Percentiles rank a stretch among this genome's conserved stretches.
phyloP scores from a whole-genome alignment of 208 protist genomes.

The Leishmania mexicana region DNA sequence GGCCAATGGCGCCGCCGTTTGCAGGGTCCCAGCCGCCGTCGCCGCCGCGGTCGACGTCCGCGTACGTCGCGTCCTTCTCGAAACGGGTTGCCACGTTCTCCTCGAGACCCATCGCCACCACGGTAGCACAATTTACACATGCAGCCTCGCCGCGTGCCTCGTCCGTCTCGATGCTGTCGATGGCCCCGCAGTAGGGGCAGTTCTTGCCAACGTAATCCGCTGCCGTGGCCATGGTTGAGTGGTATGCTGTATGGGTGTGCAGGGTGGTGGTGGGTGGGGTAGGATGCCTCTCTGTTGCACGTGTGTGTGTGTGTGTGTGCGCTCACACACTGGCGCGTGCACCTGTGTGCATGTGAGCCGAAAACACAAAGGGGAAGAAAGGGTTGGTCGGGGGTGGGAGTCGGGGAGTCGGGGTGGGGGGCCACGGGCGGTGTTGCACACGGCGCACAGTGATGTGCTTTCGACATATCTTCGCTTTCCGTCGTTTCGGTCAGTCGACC shows the following conservation, averaged over 20 bases:
- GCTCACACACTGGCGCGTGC: background rate
- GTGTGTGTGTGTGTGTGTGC: background rate
- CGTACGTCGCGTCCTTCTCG: constrained; percentile 70
- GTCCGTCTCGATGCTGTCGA: constrained; percentile 76
- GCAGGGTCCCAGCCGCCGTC: constrained; percentile 21
- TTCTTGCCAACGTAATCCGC: constrained; percentile 72
- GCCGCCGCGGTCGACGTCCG: constrained; percentile 62
- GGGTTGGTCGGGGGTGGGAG: too few species aligned
- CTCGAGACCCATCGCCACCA: constrained; percentile 82
- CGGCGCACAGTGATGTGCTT: background rate
- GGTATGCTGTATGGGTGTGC: background rate
- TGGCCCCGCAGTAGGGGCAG: constrained; percentile 77
- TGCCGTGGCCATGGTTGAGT: constrained; percentile 50
- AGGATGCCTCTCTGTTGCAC: background rate
- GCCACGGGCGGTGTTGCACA: background rate
- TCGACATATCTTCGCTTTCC: background rate
- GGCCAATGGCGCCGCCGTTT: constrained; percentile 7
- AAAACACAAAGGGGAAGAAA: too few species aligned
- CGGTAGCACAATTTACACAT: constrained; percentile 74
- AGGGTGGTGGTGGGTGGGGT: background rate
- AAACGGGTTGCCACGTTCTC: constrained; percentile 70
- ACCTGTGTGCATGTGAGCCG: background rate
- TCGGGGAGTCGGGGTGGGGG: too few species aligned
- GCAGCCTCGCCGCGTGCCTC: constrained; percentile 78
- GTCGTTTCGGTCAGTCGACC: too few species aligned